Evolutionary conservation across 768 basidiomycete genomes (phyloP), one percentile per base, ranked within the genome.

Genomic region (Lyophyllum atratum): DNA sequence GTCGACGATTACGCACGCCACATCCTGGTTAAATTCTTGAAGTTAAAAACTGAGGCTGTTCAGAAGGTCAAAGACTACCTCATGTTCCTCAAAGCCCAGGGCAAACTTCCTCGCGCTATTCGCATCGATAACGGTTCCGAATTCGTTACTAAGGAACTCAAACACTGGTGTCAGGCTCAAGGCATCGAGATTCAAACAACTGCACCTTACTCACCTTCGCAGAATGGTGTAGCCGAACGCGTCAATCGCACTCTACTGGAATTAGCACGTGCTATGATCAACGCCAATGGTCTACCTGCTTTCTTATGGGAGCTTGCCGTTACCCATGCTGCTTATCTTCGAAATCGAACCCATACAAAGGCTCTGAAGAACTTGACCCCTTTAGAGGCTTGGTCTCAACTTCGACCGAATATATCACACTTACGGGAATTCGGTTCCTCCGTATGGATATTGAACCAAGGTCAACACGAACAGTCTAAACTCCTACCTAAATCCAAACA

Each of bases 271-370:
- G n/a, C 15, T 2, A 43, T 43, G 42, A 15, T 43, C 4, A 19
- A n/a, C 42, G 42, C 15, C 19, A n/a, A 8, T 19, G 42, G 42
- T 6, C 12, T 43, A 19, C 42, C 42, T 6, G 21, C 2, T 7
- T 19, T 19, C 4, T 21, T 19, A 15, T 43, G 42, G 42, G 21
- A 9, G 3, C 7, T n/a, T 8, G 42, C 42, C 2, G n/a, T 43
- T 8, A 6, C 42, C 7, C 68, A 77, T 56, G 69, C 66, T 0
- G 64, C 70, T 0, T 79, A 71, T 59, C 68, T 31, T 31, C 11
- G 29, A 31, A 31, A 31, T 11, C 5, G 29, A 11, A 31, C 29
- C 29, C 29, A 31, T 11, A 31, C 29, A 31, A 31, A 31, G 29
- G 29, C 29, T 11, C 29, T 31, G 29, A 31, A 31, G 29, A 31